phyloP scores from a whole-genome alignment of 768 basidiomycete species.

The Xerocomellus dryophilus region DNA sequence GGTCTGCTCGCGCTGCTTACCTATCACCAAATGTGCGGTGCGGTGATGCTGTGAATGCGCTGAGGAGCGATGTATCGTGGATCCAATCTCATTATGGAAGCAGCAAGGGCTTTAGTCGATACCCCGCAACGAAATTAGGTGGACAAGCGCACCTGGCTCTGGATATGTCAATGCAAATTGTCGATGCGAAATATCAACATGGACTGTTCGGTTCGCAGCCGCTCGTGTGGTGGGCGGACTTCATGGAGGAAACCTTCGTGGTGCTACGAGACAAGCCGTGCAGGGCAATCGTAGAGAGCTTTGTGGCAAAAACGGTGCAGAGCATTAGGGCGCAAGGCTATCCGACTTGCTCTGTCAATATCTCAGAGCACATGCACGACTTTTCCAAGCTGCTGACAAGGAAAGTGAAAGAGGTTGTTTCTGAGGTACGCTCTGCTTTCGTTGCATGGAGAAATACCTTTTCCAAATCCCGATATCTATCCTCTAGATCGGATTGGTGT shows the following conservation, averaged over 20 bases:
- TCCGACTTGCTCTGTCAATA: neutral
- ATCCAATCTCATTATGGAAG: constrained; percentile 12
- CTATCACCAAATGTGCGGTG: constrained; percentile 21
- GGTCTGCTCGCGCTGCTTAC: constrained; percentile 26
- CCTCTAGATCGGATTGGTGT: neutral
- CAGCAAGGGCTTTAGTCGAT: neutral
- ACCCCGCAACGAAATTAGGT: too few relatives aligned
- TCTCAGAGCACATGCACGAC: constrained; percentile 12
- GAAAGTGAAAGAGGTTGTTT: constrained; percentile 10
- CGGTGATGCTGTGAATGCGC: constrained; percentile 4
- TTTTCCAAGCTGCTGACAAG: neutral
- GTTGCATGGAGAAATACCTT: neutral
- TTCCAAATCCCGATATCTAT: neutral
- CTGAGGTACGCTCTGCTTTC: constrained; percentile 1
- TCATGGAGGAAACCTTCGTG: constrained; percentile 9
- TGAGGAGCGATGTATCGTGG: constrained; percentile 8
- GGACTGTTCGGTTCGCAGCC: neutral
- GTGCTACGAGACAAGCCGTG: constrained; percentile 23
- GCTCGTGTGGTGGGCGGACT: constrained; percentile 19
- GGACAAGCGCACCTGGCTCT: neutral
- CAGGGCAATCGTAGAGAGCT: neutral
- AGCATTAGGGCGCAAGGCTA: neutral
- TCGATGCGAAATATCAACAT: neutral
- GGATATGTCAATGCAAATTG: neutral
- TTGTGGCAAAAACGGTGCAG: neutral